These are phyloP conservation scores for Diutina sp. DNA, from an alignment of 1,139 yeast genomes.

Conservation along the genomic window DNA sequence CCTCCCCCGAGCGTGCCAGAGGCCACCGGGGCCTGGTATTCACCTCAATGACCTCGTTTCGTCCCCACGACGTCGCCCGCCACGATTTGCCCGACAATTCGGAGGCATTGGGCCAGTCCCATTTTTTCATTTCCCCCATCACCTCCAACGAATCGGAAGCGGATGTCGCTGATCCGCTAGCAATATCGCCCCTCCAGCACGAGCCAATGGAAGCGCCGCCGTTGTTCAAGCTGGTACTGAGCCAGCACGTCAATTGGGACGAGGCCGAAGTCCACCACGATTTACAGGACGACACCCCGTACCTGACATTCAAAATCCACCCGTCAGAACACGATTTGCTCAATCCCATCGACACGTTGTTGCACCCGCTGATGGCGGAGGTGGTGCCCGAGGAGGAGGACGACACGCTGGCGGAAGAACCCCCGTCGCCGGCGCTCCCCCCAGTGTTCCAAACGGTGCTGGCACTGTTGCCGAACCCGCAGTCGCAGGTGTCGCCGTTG, in stretches of 20 bases:
- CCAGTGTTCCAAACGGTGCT: neutral
- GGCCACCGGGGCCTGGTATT: neutral
- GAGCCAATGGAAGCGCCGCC: neutral
- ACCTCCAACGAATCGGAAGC: slow-evolving; percentile 19
- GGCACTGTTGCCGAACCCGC: neutral
- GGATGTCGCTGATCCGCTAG: neutral
- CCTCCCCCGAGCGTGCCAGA: neutral
- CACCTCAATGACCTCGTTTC: neutral
- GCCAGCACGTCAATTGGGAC: neutral
- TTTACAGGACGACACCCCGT: neutral
- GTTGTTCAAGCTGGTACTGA: neutral
- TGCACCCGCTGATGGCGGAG: neutral
- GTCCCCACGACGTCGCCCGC: neutral
- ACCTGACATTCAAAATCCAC: slow-evolving; percentile 1
- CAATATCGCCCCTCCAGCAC: neutral
- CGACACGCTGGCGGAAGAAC: neutral
- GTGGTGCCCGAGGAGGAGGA: neutral
- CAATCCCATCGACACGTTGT: neutral
- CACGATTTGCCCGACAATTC: neutral
- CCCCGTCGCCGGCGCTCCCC: neutral
- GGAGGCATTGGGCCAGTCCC: neutral
- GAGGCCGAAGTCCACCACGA: neutral
- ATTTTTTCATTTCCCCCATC: slow-evolving; percentile 20
- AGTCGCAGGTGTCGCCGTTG: slow-evolving; percentile 13
- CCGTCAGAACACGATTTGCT: neutral